These are phyloP conservation scores for Penicillium sp. DNA, from an alignment of 2,329 filamentous ascomycete genomes.

Conservation along the genomic window DNA sequence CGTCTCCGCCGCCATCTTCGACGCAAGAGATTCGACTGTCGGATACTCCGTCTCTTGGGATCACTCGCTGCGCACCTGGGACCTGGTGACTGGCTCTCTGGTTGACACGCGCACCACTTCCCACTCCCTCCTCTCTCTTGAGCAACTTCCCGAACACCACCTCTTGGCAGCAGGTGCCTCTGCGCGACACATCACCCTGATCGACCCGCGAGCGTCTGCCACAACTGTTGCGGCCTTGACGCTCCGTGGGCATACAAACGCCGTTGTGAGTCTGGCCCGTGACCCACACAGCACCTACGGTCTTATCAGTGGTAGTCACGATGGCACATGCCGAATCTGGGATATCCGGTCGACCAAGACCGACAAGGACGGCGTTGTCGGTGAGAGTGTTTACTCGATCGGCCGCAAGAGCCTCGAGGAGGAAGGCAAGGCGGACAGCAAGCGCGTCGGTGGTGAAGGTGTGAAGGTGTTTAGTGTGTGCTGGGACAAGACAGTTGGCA, in stretches of 20 bases:
- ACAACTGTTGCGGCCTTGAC: slow-evolving; percentile 78
- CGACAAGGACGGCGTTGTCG: slow-evolving; percentile 57
- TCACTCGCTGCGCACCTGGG: slow-evolving; percentile 84
- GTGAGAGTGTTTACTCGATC: slow-evolving; percentile 71
- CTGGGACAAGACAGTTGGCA: slow-evolving; percentile 82
- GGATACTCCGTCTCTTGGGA: slow-evolving; percentile 90
- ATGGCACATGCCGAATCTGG: slow-evolving; percentile 91
- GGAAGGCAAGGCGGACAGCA: slow-evolving; percentile 55
- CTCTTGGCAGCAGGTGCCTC: slow-evolving; percentile 71
- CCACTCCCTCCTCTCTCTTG: slow-evolving; percentile 75
- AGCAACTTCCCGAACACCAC: slow-evolving; percentile 63
- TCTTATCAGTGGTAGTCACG: slow-evolving; percentile 84
- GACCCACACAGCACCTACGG: slow-evolving; percentile 69
- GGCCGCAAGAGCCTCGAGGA: slow-evolving; percentile 67
- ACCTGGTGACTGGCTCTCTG: slow-evolving; percentile 72
- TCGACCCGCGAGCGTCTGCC: slow-evolving; percentile 79
- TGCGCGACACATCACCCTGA: slow-evolving; percentile 82
- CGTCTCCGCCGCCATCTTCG: slow-evolving; percentile 78
- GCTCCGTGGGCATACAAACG: slow-evolving; percentile 82
- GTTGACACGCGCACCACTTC: slow-evolving; percentile 80
- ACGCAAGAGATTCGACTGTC: slow-evolving; percentile 76
- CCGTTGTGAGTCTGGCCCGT: slow-evolving; percentile 55
- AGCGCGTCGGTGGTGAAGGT: slow-evolving; percentile 68
- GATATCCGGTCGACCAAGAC: slow-evolving; percentile 69
- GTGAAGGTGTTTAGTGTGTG: slow-evolving; percentile 83